Conservation (phyloP, 2,329 filamentous ascomycete genomes). For the Gaeumannomyces tritici region DNA sequence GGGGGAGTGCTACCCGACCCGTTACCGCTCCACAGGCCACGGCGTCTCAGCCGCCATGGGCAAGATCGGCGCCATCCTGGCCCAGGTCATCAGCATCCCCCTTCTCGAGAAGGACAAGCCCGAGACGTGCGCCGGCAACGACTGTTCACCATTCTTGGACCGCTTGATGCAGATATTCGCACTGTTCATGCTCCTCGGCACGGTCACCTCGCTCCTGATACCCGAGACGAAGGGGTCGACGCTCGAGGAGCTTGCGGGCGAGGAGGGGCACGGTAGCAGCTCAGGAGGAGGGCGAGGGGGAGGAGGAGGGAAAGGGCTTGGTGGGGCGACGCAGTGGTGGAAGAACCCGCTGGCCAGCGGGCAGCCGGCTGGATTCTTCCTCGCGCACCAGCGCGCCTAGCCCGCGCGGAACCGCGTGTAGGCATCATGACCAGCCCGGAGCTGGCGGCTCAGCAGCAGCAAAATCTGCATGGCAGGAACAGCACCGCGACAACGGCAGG, state of each 20-base stretch:
- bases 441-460: conserved; percentile 15
- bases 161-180: conserved; percentile 71
- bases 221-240: conserved; percentile 69
- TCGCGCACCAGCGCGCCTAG: conserved; percentile 21
- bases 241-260: conserved; percentile 60
- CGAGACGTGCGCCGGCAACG: conserved; percentile 35
- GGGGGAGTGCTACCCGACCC: conserved; percentile 55
- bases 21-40: conserved; percentile 53
- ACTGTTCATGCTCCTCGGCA: conserved; percentile 69
- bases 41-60: conserved; percentile 57
- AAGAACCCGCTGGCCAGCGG: conserved; percentile 42
- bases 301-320: not conserved
- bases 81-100: conserved; percentile 55
- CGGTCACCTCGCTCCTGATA: conserved; percentile 59
- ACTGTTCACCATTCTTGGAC: conserved; percentile 52
- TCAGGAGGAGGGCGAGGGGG: not conserved
- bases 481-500: not conserved
- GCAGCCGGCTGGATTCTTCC: conserved; percentile 37
- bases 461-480: conserved; percentile 8
- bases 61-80: conserved; percentile 59
- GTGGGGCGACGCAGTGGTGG: conserved; percentile 10
- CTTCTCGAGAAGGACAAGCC: conserved; percentile 47
- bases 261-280: conserved; percentile 25
- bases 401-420: conserved; percentile 20
- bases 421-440: conserved; percentile 36